Evolutionary conservation across 352 stramenopile genomes (phyloP).

Genomic region (Lagenidium sp.): DNA sequence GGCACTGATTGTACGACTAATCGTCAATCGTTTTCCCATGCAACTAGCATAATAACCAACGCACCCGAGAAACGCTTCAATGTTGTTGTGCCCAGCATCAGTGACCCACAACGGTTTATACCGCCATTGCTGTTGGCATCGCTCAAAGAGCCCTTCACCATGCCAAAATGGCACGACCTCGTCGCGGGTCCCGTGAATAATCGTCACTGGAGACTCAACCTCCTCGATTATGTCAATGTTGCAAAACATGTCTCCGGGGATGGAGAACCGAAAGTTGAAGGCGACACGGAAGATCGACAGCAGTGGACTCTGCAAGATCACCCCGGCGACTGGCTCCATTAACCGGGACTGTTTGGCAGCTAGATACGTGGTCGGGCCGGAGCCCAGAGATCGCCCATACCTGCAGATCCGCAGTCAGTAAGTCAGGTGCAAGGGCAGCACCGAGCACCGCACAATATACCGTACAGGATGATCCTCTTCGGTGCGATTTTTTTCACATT

Average conservation of each 20-base stretch:
- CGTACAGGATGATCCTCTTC: conserved; percentile 94
- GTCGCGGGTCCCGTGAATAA: conserved; percentile 97
- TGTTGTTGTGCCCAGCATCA: conserved; percentile 98
- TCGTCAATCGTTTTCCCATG: no score
- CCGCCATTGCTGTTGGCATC: conserved; percentile 87
- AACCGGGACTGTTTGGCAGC: conserved; percentile 88
- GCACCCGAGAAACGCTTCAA: conserved; percentile 92
- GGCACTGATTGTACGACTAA: conserved; percentile 13
- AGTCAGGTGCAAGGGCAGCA: not conserved
- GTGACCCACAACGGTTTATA: conserved; percentile 97
- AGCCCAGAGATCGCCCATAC: conserved; percentile 88
- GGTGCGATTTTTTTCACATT: conserved; percentile 88
- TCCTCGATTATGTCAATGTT: conserved; percentile 94
- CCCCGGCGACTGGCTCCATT: conserved; percentile 87
- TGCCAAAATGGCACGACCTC: conserved; percentile 99
- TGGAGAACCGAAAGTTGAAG: conserved; percentile 98
- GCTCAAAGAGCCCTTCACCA: conserved; percentile 91
- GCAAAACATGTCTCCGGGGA: conserved; percentile 95
- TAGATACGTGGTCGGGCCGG: conserved; percentile 95
- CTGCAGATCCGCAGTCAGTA: conserved; percentile 19
- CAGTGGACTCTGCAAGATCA: conserved; percentile 96
- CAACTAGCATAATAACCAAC: conserved; percentile 12
- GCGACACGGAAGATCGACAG: conserved; percentile 96
- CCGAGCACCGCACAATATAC: not conserved
- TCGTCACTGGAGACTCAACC: conserved; percentile 92